Base-by-base conservation (phyloP, 768 basidiomycete species). In the Flagelloscypha sp. region DNA sequence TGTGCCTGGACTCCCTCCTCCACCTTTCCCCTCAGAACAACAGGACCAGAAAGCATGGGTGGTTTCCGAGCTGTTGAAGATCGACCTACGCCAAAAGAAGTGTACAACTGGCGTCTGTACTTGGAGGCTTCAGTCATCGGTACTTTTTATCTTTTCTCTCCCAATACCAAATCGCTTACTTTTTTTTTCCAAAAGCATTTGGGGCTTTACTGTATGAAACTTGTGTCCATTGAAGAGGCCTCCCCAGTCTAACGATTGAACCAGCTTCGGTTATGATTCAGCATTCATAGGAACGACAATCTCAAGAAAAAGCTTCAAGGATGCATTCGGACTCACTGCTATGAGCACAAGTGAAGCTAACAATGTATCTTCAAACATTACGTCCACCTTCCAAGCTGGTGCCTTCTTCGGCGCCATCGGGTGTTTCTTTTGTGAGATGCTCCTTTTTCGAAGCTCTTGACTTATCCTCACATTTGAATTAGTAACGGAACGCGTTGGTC, bases 281-380 rank as follows among this genome's bases (percentile, higher is more conserved):
- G 66, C 65, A 6, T 70, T 70, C 49, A 63, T 70, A 37, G 66
- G 69, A 7, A 66, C 63, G 0, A 63, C 68, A 0, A 57, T 70
- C 38, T 52, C 66, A 24, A 38, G 58, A 12, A 16, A 44, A 4
- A 62, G 61, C 19, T 73, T 72, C 58, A 61, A 69, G 43, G 33
- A 41, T 15, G 68, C 64, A 28, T 74, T 72, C 33, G 59, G 59
- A 1, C 55, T 66, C 15, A 48, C 48, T 20, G 50, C 42, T 4
- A 56, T 59, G 48, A 48, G 54, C 2, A 41, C 56, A 0, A 25
- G 41, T 1, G 45, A 62, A 24, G 46, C 62, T 30, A 53, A 59
- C 17, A 35, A 51, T 17, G 54, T 63, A 30, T 61, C 59, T 4
- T 58, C 66, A 7, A 70, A 70, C 41, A 61, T 71, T 23, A 66